A percentile compares a stretch with the other conserved stretches of the same genome.
These are phyloP conservation scores for Triticum dicoccoides DNA, from an alignment of 176 grass and related monocot genomes.

Conservation along the genomic window DNA sequence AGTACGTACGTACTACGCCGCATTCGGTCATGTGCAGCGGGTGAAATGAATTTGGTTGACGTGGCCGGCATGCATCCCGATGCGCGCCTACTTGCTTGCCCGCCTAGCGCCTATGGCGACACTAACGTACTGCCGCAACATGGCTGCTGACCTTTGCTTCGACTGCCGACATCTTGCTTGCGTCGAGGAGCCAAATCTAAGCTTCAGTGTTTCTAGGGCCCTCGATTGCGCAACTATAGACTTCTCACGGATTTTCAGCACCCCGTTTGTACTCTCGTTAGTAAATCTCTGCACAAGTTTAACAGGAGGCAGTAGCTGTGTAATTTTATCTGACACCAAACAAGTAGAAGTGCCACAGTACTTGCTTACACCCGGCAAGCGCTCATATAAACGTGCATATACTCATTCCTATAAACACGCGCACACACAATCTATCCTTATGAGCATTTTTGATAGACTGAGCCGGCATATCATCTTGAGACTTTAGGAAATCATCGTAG, in stretches of 20 bases:
- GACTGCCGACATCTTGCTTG: conserved; percentile 15
- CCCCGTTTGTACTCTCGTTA: not conserved
- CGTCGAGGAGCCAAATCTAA: not conserved
- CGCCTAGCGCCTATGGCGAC: not conserved
- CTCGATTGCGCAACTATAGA: not conserved
- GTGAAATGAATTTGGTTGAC: not conserved
- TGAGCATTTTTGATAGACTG: too few relatives aligned
- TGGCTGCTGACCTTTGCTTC: conserved; percentile 23
- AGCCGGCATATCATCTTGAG: too few relatives aligned
- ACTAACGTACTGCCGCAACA: not conserved
- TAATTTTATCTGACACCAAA: too few relatives aligned
- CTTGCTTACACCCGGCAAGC: too few relatives aligned
- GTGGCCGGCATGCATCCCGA: conserved; percentile 15
- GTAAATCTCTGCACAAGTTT: not conserved
- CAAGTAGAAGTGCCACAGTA: too few relatives aligned
- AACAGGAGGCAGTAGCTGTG: too few relatives aligned
- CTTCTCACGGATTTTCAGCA: not conserved
- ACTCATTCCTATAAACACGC: too few relatives aligned
- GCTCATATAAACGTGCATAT: too few relatives aligned
- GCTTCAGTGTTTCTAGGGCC: not conserved
- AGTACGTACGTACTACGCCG: not conserved
- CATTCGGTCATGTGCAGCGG: not conserved
- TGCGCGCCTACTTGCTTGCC: not conserved
- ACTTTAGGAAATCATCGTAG: too few relatives aligned
- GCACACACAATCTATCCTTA: too few relatives aligned